Percentiles rank a stretch among this genome's conserved stretches.
Conservation (phyloP, 139 green algal species). For the Chlamydomonas sp. region DNA sequence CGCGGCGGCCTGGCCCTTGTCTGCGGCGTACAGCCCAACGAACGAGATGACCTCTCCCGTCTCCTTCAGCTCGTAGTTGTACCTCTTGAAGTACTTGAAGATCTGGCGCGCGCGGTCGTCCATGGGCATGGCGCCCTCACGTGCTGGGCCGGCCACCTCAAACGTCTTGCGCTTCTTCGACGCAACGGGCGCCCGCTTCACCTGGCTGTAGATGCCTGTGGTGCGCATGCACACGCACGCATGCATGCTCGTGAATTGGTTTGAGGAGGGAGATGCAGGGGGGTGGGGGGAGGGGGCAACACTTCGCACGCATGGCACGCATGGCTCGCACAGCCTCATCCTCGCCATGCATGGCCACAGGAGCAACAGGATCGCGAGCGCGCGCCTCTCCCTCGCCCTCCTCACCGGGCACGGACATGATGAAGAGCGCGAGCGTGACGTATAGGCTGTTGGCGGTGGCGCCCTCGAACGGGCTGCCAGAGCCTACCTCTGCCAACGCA, state of each 20-base stretch:
- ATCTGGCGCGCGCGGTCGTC: constrained; percentile 62
- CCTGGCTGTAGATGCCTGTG: constrained; percentile 82
- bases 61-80: constrained; percentile 75
- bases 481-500: neutral
- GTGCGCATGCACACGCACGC: neutral
- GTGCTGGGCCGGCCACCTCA: constrained; percentile 61
- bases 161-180: constrained; percentile 69
- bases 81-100: constrained; percentile 73
- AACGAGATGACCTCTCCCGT: constrained; percentile 86
- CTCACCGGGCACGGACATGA: constrained; percentile 50
- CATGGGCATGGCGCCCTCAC: constrained; percentile 38
- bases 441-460: constrained; percentile 60
- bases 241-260: neutral
- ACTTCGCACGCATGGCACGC: too few species aligned
- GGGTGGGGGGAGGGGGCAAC: neutral
- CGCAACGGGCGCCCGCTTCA: constrained; percentile 81
- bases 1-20: constrained; percentile 68
- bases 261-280: neutral
- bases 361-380: neutral
- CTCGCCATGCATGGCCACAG: too few species aligned
- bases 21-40: constrained; percentile 66
- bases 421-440: constrained; percentile 76
- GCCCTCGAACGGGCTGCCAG: constrained; percentile 29
- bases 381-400: neutral
- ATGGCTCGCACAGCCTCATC: neutral